A percentile compares a stretch with the other conserved stretches of the same genome.
phyloP scores from a whole-genome alignment of 169 alveolate genomes.

The Plasmodium billcollinsi region DNA sequence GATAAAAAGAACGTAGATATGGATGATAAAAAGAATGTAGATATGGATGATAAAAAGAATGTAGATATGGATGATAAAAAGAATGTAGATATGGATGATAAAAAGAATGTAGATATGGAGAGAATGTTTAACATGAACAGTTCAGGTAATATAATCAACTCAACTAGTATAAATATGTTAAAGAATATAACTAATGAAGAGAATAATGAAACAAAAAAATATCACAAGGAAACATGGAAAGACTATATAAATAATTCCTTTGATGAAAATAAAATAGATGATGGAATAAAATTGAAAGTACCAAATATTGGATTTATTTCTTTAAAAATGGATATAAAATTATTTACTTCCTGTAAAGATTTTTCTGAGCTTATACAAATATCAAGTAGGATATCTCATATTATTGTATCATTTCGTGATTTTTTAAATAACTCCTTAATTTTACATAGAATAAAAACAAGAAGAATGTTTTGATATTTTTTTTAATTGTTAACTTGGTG shows the following conservation, averaged over 20 bases:
- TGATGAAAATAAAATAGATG: constrained; percentile 1
- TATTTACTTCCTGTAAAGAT: constrained; percentile 51
- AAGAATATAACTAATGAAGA: constrained; percentile 6
- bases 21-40: not conserved
- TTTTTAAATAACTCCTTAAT: constrained; percentile 51
- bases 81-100: not conserved
- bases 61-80: not conserved
- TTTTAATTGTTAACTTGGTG: too few species aligned
- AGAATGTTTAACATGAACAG: not conserved
- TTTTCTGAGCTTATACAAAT: constrained; percentile 61
- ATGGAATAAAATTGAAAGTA: not conserved
- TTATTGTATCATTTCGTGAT: constrained; percentile 67
- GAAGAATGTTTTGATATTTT: constrained; percentile 31
- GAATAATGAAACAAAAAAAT: not conserved
- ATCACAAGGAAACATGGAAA: not conserved
- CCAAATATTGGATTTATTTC: constrained; percentile 74
- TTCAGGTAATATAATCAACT: too few species aligned
- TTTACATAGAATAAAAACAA: constrained; percentile 33
- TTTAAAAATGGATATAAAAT: constrained; percentile 47
- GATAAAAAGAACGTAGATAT: not conserved
- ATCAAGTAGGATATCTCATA: constrained; percentile 61
- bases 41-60: not conserved
- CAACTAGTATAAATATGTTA: not conserved
- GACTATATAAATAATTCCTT: not conserved
- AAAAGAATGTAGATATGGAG: not conserved